Base-by-base conservation (phyloP, 768 basidiomycete species). In the Suillus subluteus region DNA sequence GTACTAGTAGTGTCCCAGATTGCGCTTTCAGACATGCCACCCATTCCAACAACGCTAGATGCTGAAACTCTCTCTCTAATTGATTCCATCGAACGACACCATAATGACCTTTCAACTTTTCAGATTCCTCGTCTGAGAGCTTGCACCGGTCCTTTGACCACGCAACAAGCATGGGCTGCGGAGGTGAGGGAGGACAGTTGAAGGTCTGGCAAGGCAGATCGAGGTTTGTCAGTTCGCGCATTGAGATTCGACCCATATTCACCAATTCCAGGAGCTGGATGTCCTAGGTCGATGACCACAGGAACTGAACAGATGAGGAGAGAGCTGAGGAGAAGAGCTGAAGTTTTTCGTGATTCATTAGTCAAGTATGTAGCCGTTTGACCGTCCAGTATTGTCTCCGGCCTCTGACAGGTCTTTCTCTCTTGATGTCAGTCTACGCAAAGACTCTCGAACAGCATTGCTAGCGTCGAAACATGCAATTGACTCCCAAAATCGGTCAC, bases 161-260 rank as follows among this genome's bases (percentile, higher is more conserved):
- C 86, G 3, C 95, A 97, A 71, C 90, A 95, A 73, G 84, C 87
- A 58, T 82, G 91, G 63, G 88, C 88, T 1, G 87, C 86, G 6
- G 94, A 95, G 73, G 76, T 96, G 65, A 82, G 93, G 37, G 90
- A 91, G 64, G 95, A 96, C 72, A 78, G n/a, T 94, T 18, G 88
- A 89, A 43, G 72, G 79, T 0, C 82, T 91, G 30, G 80, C 82
- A 8, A 81, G 82, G 46, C 87, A 90, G 64, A 80, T 97, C n/a
- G 91, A 96, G 81, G 89, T 91, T 68, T 67, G 66, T 44, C 13
- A 6, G 43, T 13, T 44, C 15, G 16, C 13, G 6, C 23, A 16
- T 40, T 16, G 15, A 11, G 30, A 26, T 50, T 18, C 12, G 58
- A 26, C 32, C 35, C 18, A 65, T 40, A 23, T 38, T 32, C n/a